Evolutionary conservation across 148 eudicot species (phyloP).

Genomic region (Chenopodium album): DNA sequence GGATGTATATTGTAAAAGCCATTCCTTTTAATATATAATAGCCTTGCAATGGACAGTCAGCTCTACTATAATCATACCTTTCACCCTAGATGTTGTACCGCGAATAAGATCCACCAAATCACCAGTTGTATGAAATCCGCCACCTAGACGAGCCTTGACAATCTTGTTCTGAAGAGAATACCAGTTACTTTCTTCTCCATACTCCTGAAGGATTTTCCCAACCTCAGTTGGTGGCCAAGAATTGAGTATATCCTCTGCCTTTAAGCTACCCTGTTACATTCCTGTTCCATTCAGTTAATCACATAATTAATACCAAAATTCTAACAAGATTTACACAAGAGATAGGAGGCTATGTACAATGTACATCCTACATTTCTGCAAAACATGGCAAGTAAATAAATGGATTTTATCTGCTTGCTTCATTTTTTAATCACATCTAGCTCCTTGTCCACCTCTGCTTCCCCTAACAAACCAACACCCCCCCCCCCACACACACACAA

Average conservation of each 20-base stretch:
- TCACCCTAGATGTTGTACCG: slow-evolving; percentile 47
- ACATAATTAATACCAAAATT: slow-evolving; percentile 23
- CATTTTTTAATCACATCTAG: neutral
- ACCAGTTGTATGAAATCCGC: slow-evolving; percentile 77
- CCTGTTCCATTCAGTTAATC: slow-evolving; percentile 80
- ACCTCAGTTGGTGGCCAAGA: slow-evolving; percentile 78
- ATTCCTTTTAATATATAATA: neutral
- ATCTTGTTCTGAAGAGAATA: slow-evolving; percentile 73
- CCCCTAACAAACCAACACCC: neutral
- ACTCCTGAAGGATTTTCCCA: slow-evolving; percentile 78
- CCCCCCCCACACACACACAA: too few species aligned
- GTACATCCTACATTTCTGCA: neutral
- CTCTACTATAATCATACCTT: slow-evolving; percentile 43
- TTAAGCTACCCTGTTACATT: slow-evolving; percentile 76
- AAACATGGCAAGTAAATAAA: neutral
- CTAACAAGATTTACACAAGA: neutral
- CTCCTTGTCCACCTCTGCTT: neutral
- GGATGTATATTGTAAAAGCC: neutral
- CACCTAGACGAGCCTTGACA: slow-evolving; percentile 68
- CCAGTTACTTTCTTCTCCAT: slow-evolving; percentile 99
- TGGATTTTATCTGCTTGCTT: neutral
- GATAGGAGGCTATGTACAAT: neutral
- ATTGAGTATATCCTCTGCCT: slow-evolving; percentile 90
- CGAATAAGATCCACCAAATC: slow-evolving; percentile 76
- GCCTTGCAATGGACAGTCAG: neutral